A percentile compares a stretch with the other conserved stretches of the same genome.
Evolutionary conservation across 768 basidiomycete species (phyloP).

Genomic region (Rhizopogon roseolus): DNA sequence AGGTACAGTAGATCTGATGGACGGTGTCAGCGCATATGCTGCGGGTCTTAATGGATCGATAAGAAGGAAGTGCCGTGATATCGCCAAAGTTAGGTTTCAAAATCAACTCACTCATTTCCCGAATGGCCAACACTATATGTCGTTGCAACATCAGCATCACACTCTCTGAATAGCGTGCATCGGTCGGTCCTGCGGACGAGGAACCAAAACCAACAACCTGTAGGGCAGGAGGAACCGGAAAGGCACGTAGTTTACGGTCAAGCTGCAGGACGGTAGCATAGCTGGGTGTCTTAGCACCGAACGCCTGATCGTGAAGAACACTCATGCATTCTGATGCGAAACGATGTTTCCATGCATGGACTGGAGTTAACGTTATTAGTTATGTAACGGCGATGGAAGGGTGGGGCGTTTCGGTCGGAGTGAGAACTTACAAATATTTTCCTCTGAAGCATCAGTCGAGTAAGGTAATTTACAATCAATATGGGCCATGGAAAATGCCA

Average conservation of each 20-base stretch:
- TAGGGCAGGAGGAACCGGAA: slow-evolving; percentile 61
- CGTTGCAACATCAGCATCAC: slow-evolving; percentile 51
- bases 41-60: neutral
- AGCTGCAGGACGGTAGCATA: slow-evolving; percentile 65
- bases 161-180: slow-evolving; percentile 31
- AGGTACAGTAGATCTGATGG: slow-evolving; percentile 59
- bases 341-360: slow-evolving; percentile 66
- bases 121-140: slow-evolving; percentile 63
- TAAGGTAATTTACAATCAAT: slow-evolving; percentile 63
- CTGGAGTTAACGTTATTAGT: slow-evolving; percentile 26
- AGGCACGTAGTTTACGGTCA: slow-evolving; percentile 62
- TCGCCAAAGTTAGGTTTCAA: neutral
- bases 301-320: slow-evolving; percentile 65
- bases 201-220: slow-evolving; percentile 66
- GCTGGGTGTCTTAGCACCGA: slow-evolving; percentile 63
- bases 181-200: slow-evolving; percentile 37
- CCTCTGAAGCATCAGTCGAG: slow-evolving; percentile 42
- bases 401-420: neutral
- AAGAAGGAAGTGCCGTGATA: neutral
- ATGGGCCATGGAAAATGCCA: slow-evolving; percentile 63
- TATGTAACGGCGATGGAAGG: neutral
- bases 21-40: slow-evolving; percentile 12
- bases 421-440: slow-evolving; percentile 50
- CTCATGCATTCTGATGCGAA: slow-evolving; percentile 68
- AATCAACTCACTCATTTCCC: slow-evolving; percentile 57